Evolutionary conservation across 192 early-diverging fungal genomes (phyloP).

Genomic region (Backusella psychrophila): DNA sequence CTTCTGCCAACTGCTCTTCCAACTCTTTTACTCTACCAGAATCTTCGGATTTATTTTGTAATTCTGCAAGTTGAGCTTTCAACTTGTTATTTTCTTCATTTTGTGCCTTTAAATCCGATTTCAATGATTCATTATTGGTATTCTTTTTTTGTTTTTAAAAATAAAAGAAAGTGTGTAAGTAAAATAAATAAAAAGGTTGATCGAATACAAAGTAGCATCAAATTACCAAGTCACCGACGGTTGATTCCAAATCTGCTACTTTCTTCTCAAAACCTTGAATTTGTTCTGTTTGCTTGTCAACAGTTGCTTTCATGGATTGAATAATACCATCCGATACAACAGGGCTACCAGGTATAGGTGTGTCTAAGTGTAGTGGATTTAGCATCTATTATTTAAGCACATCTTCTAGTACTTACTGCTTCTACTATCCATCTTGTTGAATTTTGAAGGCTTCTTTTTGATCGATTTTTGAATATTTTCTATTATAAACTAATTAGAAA

Average conservation of each 20-base stretch:
- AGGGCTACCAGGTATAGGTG: background rate
- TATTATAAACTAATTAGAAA: slow-evolving; percentile 23
- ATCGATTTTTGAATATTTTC: slow-evolving; percentile 46
- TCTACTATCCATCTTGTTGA: slow-evolving; percentile 11
- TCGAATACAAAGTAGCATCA: background rate
- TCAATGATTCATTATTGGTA: slow-evolving; percentile 4
- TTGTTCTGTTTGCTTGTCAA: slow-evolving; percentile 14
- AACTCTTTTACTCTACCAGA: slow-evolving; percentile 5
- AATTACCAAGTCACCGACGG: background rate
- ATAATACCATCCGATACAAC: background rate
- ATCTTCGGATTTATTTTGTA: background rate
- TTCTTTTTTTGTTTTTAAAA: slow-evolving; percentile 2
- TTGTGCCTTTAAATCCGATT: background rate
- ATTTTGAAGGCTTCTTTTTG: slow-evolving; percentile 32
- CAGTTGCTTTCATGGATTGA: slow-evolving; percentile 6
- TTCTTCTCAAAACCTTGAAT: slow-evolving; percentile 12
- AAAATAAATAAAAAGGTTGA: background rate
- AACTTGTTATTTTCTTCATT: background rate
- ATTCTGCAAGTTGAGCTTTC: background rate
- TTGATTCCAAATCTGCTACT: background rate
- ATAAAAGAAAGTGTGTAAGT: background rate
- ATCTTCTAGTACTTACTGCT: slow-evolving; percentile 1
- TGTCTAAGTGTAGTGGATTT: background rate
- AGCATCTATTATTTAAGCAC: background rate
- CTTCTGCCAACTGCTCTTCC: slow-evolving; percentile 11